Conservation (phyloP, 1,139 yeast species). For the Chernovozyma aurita region DNA sequence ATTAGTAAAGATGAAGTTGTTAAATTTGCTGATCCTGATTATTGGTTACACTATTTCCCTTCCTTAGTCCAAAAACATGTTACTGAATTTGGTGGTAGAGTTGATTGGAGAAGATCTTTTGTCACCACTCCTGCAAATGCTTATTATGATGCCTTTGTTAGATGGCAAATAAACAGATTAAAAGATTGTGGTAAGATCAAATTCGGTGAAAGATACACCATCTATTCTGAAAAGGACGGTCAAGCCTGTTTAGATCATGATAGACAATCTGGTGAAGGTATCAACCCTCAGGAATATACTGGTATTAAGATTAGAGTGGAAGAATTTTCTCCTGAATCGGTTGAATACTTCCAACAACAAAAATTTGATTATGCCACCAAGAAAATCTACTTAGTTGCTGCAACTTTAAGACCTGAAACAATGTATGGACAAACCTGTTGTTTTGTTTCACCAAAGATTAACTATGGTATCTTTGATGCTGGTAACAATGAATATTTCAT, state of each 20-base stretch:
- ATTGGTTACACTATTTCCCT: slow-evolving; percentile 93
- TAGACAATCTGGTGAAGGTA: slow-evolving; percentile 96
- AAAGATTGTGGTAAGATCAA: slow-evolving; percentile 86
- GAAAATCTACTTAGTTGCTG: slow-evolving; percentile 83
- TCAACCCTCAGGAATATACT: slow-evolving; percentile 92
- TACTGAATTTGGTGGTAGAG: slow-evolving; percentile 80
- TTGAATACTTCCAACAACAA: slow-evolving; percentile 43
- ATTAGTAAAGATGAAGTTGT: slow-evolving; percentile 76
- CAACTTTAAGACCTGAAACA: slow-evolving; percentile 97
- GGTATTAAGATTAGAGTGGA: slow-evolving; percentile 80
- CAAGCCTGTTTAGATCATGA: slow-evolving; percentile 99
- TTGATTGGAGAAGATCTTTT: slow-evolving; percentile 97
- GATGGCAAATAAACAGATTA: slow-evolving; percentile 90
- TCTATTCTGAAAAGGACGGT: slow-evolving; percentile 95
- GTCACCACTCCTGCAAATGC: slow-evolving; percentile 95
- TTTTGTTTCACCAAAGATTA: slow-evolving; percentile 92
- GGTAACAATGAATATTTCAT: slow-evolving; percentile 74
- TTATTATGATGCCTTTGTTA: slow-evolving; percentile 89
- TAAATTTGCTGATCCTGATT: slow-evolving; percentile 81
- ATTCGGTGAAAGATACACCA: slow-evolving; percentile 97
- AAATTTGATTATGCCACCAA: slow-evolving; percentile 45
- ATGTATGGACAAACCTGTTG: slow-evolving; percentile 99
- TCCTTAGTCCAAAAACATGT: slow-evolving; percentile 83
- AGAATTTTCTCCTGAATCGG: slow-evolving; percentile 59
- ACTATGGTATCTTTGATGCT: slow-evolving; percentile 87